Conservation (phyloP, 768 basidiomycete species). For the Phylloporus arenicola region DNA sequence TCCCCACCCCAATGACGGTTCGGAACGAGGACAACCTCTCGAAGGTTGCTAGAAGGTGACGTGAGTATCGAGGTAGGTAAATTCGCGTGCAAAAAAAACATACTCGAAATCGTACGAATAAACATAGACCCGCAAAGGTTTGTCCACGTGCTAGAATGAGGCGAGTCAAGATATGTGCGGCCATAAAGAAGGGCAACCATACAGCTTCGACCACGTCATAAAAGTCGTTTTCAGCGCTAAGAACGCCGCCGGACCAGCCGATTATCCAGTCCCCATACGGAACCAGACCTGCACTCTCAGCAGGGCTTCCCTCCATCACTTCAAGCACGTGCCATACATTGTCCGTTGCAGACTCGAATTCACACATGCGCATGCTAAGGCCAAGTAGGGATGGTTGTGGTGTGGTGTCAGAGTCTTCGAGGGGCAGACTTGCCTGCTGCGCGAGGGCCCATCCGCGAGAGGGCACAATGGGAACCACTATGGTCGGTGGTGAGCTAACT, state of each 20-base stretch:
- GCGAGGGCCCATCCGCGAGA: slow-evolving; percentile 75
- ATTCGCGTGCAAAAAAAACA: slow-evolving; percentile 29
- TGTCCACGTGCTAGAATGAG: slow-evolving; percentile 77
- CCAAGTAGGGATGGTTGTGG: slow-evolving; percentile 88
- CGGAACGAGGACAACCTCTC: slow-evolving; percentile 92
- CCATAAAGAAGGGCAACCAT: slow-evolving; percentile 26
- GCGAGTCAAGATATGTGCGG: slow-evolving; percentile 1
- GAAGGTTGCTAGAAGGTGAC: slow-evolving; percentile 56
- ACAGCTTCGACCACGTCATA: slow-evolving; percentile 93
- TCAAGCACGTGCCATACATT: slow-evolving; percentile 99
- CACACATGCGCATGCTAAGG: slow-evolving; percentile 88
- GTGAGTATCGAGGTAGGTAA: slow-evolving; percentile 8
- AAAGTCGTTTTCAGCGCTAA: slow-evolving; percentile 91
- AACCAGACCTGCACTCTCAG: slow-evolving; percentile 93
- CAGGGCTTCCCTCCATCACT: slow-evolving; percentile 92
- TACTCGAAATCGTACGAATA: slow-evolving; percentile 98
- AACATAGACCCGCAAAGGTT: slow-evolving; percentile 89
- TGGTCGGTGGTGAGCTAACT: not conserved
- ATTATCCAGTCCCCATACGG: slow-evolving; percentile 77
- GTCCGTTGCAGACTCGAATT: slow-evolving; percentile 82
- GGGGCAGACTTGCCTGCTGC: slow-evolving; percentile 34
- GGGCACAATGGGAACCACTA: slow-evolving; percentile 82
- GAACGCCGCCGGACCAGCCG: slow-evolving; percentile 92
- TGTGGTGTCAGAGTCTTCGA: slow-evolving; percentile 37
- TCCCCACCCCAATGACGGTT: slow-evolving; percentile 98